A percentile compares a stretch with the other conserved stretches of the same genome.
phyloP scores from a whole-genome alignment of 306 rosid species.

The Cicer judaicum region DNA sequence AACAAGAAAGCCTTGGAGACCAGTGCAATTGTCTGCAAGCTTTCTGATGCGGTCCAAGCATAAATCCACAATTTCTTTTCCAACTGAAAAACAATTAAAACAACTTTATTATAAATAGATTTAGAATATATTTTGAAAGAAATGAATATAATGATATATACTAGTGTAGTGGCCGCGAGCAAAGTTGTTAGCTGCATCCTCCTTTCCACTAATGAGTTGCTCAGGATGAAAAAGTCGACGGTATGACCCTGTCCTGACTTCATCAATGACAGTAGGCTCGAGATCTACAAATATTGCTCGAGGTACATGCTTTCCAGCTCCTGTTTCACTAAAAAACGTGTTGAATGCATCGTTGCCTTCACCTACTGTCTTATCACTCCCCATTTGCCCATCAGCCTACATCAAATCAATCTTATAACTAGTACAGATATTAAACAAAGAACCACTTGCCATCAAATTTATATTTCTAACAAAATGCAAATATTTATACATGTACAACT shows the following conservation, averaged over 20 bases:
- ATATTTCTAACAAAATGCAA: too few species aligned
- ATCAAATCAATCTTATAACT: not conserved
- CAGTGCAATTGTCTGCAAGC: constrained; percentile 86
- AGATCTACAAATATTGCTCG: constrained; percentile 84
- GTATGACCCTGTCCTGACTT: constrained; percentile 56
- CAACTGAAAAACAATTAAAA: constrained; percentile 53
- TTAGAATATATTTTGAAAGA: not conserved
- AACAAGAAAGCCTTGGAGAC: constrained; percentile 85
- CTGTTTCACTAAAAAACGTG: constrained; percentile 88
- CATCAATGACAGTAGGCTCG: constrained; percentile 86
- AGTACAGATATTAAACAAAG: not conserved
- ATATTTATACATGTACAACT: too few species aligned
- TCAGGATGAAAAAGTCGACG: constrained; percentile 89
- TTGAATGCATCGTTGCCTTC: constrained; percentile 87
- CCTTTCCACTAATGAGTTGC: constrained; percentile 86
- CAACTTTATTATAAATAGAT: not conserved
- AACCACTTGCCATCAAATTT: too few species aligned
- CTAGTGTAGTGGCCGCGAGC: constrained; percentile 94
- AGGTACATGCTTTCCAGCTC: constrained; percentile 86
- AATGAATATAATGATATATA: constrained; percentile 18
- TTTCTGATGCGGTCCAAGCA: constrained; percentile 86
- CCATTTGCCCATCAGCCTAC: constrained; percentile 89
- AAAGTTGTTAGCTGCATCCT: constrained; percentile 86
- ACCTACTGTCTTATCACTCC: constrained; percentile 54
- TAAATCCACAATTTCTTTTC: constrained; percentile 84